phyloP scores from a whole-genome alignment of 2,329 filamentous ascomycete genomes.

The Penicillium sp. region DNA sequence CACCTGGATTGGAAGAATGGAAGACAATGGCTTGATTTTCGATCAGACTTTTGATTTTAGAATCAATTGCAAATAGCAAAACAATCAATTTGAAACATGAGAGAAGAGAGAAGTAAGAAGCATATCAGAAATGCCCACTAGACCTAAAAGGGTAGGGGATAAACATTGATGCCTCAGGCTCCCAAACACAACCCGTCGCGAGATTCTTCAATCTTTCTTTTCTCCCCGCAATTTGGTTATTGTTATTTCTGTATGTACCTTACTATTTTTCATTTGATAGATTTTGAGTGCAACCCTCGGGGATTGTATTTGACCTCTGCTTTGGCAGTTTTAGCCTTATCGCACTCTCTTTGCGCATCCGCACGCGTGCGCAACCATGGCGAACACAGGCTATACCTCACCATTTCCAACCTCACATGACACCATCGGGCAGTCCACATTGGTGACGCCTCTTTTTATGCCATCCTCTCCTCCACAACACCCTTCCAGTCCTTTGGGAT shows the following conservation, averaged over 20 bases:
- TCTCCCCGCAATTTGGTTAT: conserved; percentile 14
- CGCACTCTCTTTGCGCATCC: conserved; percentile 6
- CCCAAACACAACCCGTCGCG: not conserved
- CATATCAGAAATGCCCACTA: conserved; percentile 5
- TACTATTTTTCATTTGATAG: not conserved
- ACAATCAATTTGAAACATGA: not conserved
- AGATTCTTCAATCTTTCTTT: conserved; percentile 5
- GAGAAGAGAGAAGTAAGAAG: not conserved
- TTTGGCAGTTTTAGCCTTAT: conserved; percentile 1
- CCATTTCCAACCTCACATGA: conserved; percentile 43
- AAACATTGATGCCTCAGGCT: conserved; percentile 23
- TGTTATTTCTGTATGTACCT: conserved; percentile 15
- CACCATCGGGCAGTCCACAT: conserved; percentile 41
- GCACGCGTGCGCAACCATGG: conserved; percentile 32
- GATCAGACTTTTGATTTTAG: not conserved
- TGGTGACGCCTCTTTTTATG: conserved; percentile 38
- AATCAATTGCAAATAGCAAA: not conserved
- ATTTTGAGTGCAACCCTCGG: not conserved
- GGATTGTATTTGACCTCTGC: not conserved
- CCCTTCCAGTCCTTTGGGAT: conserved; percentile 18
- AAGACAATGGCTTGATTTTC: conserved; percentile 11
- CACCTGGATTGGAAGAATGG: conserved; percentile 23
- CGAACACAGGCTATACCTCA: conserved; percentile 37
- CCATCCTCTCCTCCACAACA: conserved; percentile 36
- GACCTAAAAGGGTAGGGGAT: conserved; percentile 15